Percentiles rank a stretch among this genome's conserved stretches.
These are phyloP conservation scores for Stachybotrys elegans DNA, from an alignment of 2,329 filamentous ascomycete genomes.

Conservation along the genomic window DNA sequence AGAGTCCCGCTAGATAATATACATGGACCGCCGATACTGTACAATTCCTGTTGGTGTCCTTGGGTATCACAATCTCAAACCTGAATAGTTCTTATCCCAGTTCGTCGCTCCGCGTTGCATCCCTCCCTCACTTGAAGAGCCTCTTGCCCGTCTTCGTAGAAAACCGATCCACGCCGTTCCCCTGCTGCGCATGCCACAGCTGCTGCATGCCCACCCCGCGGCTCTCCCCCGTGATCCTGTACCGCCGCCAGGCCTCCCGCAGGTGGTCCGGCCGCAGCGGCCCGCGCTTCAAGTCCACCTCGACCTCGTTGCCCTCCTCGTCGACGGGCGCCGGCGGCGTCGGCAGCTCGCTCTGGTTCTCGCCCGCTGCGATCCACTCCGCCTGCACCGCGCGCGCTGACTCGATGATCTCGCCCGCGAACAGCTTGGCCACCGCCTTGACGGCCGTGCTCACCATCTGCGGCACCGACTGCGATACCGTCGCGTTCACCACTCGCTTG, in stretches of 20 bases:
- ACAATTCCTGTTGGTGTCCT: too few relatives aligned
- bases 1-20: too few relatives aligned
- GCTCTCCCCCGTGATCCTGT: conserved; percentile 58
- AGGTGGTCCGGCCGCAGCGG: conserved; percentile 71
- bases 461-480: conserved; percentile 73
- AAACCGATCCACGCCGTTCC: conserved; percentile 56
- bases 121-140: conserved; percentile 42
- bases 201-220: conserved; percentile 56
- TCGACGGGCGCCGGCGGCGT: conserved; percentile 32
- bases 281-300: conserved; percentile 32
- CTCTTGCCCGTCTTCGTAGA: conserved; percentile 46
- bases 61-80: too few relatives aligned
- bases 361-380: conserved; percentile 61
- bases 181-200: conserved; percentile 57
- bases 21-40: too few relatives aligned
- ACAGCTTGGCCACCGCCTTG: conserved; percentile 70
- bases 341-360: conserved; percentile 51
- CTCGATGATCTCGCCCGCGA: conserved; percentile 72
- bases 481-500: conserved; percentile 71
- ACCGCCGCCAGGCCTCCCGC: conserved; percentile 65
- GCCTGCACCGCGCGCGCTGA: conserved; percentile 63
- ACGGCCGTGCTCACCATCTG: conserved; percentile 71
- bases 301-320: conserved; percentile 24
- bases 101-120: too few relatives aligned
- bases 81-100: too few relatives aligned